Base-by-base conservation (phyloP, 345 rosid genomes). In the Bretschneidera sinensis region DNA sequence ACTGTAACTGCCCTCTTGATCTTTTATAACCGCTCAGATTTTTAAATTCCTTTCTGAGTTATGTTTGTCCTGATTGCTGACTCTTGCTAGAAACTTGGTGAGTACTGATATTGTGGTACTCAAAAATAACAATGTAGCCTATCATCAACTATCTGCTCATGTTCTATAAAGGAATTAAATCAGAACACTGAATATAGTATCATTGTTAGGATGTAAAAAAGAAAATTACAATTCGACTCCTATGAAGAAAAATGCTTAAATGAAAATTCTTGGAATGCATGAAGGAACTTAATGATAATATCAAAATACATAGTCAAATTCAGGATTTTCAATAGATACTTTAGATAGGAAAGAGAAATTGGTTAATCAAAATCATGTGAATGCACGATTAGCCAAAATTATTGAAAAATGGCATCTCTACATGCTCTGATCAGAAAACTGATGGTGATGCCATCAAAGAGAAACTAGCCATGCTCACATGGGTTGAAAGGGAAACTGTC, bases 401-500 rank as follows among this genome's bases (percentile, higher is more conserved):
- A 8, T 25, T 47, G 10, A 23, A 45, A 48, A 21, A 18, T 22
- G 24, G 54, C 54, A 4, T 39, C 18, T 45, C 1, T 19, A 19
- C n/a, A 58, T 23, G 21, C 52, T 52, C 43, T 65, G 54, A 48
- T 54, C 54, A 51, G 33, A 66, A 28, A 59, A 51, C 53, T 18
- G 63, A 70, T 55, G 62, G 56, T 19, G 60, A 67, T 66, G 53
- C 62, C 63, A 53, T 16, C n/a, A 54, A 51, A 51, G 57, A 39
- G 51, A 64, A 70, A 60, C 20, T n/a, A 55, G 58, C 43, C 35
- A 51, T 14, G 45, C 59, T 59, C 77, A 71, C 79, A 71, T 71
- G 77, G 74, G 68, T 19, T 68, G 63, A 23, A 55, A 43, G 63
- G 66, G 49, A 18, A 53, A 49, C 19, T 31, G 54, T 60, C 34